phyloP scores from a whole-genome alignment of 2,329 filamentous ascomycete species.

The Monilinia aucupariae region DNA sequence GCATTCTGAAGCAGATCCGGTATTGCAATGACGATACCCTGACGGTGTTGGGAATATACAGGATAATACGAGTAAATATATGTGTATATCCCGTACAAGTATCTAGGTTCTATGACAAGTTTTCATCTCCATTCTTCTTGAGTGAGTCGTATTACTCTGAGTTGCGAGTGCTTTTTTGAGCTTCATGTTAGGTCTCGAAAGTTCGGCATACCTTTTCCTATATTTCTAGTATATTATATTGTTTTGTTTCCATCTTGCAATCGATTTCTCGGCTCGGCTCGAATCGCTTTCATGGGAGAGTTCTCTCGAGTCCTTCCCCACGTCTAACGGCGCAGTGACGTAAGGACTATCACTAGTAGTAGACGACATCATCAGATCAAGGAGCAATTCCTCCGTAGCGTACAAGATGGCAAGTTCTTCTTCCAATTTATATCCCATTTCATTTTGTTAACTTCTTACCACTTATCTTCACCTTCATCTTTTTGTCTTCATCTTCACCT shows the following conservation, averaged over 20 bases:
- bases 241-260: too few species aligned
- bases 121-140: neutral
- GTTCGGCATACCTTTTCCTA: neutral
- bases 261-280: neutral
- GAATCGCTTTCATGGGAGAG: neutral
- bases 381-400: conserved; percentile 10
- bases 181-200: neutral
- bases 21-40: neutral
- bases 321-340: conserved; percentile 8
- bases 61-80: neutral
- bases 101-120: neutral
- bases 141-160: neutral
- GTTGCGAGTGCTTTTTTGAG: neutral
- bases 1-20: neutral
- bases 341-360: too few species aligned
- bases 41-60: neutral
- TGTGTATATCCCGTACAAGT: neutral
- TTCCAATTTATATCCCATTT: neutral
- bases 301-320: neutral
- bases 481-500: neutral
- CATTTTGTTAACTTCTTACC: neutral
- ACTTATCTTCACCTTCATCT: too few species aligned
- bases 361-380: neutral
- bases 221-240: too few species aligned
- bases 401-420: neutral